Base-by-base conservation (phyloP, 2,329 filamentous ascomycete genomes). In the Alternaria ethzedia region DNA sequence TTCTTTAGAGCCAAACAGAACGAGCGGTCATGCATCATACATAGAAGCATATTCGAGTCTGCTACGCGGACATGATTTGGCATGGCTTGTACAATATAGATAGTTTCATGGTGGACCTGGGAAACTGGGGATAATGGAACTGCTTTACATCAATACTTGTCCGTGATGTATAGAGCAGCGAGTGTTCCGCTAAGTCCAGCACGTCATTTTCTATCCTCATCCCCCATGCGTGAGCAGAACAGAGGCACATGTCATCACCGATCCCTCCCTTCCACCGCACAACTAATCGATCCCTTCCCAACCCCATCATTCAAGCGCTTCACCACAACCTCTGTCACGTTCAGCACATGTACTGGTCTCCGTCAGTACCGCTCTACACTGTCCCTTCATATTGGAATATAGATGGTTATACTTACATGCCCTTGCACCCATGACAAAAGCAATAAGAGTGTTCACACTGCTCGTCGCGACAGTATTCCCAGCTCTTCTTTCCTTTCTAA, bases 41-140 rank as follows among this genome's bases (percentile, higher is more conserved):
- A 52, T 52, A 25, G 49, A 52, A 52, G 49, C 20, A 52, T 25
- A 52, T 41, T 41, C 13, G 49, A 36, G 49, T 36, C 49, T 28
- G 20, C 21, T 3, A 21, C 9, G 20, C 20, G 30, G 9, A 17
- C 49, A 41, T 52, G 13, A 25, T 32, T 23, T 52, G 20, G 13
- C 20, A 52, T 52, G 49, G 20, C 49, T 52, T 52, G 49, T 52
- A 52, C 20, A 52, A 52, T 2, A 52, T 36, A 41, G 36, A 41
- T 17, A n/a, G 36, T 41, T 41, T 41, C 15, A 17, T 41, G 36
- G 5, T 41, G 2, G 2, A 8, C 8, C 15, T 23, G 13, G 32
- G 49, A 41, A 17, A 36, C 20, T 13, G 36, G 15, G 17, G 15
- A 12, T 52, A 52, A 52, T n/a, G 17, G 13, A n/a, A 32, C 28